phyloP scores from a whole-genome alignment of 2,329 filamentous ascomycete genomes.

The Aspergillus neotritici region DNA sequence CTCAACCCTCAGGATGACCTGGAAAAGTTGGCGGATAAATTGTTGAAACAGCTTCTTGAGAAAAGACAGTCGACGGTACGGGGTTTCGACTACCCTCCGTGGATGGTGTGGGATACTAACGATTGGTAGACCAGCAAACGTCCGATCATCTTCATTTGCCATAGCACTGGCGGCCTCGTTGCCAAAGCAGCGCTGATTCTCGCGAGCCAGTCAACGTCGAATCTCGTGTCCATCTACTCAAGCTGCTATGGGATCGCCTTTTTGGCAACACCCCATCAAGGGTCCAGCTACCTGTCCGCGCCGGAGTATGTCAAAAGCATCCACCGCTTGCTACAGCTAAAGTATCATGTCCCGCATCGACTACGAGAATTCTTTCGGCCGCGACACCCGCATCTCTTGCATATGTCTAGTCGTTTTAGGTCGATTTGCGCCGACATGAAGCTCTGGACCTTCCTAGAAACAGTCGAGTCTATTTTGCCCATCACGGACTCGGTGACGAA shows the following conservation, averaged over 20 bases:
- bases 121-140: slow-evolving; percentile 27
- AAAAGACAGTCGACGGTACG: slow-evolving; percentile 18
- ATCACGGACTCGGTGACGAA: slow-evolving; percentile 33
- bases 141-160: slow-evolving; percentile 56
- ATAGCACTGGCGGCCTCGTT: slow-evolving; percentile 57
- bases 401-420: slow-evolving; percentile 51
- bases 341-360: slow-evolving; percentile 46
- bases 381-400: slow-evolving; percentile 46
- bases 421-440: slow-evolving; percentile 54
- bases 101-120: not conserved
- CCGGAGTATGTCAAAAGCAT: slow-evolving; percentile 52
- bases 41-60: slow-evolving; percentile 20
- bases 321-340: slow-evolving; percentile 47
- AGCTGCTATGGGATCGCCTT: slow-evolving; percentile 59
- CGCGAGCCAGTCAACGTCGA: slow-evolving; percentile 23
- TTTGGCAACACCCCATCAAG: slow-evolving; percentile 58
- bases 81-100: not conserved
- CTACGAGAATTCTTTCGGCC: slow-evolving; percentile 50
- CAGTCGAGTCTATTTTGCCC: slow-evolving; percentile 54
- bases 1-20: slow-evolving; percentile 22
- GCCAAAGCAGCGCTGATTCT: slow-evolving; percentile 51
- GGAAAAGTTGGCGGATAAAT: slow-evolving; percentile 19
- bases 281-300: slow-evolving; percentile 59
- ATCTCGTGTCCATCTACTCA: slow-evolving; percentile 40
- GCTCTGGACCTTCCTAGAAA: slow-evolving; percentile 61